These are phyloP conservation scores for Penicillium silybi DNA, from an alignment of 495 filamentous ascomycete genomes.

Conservation along the genomic window DNA sequence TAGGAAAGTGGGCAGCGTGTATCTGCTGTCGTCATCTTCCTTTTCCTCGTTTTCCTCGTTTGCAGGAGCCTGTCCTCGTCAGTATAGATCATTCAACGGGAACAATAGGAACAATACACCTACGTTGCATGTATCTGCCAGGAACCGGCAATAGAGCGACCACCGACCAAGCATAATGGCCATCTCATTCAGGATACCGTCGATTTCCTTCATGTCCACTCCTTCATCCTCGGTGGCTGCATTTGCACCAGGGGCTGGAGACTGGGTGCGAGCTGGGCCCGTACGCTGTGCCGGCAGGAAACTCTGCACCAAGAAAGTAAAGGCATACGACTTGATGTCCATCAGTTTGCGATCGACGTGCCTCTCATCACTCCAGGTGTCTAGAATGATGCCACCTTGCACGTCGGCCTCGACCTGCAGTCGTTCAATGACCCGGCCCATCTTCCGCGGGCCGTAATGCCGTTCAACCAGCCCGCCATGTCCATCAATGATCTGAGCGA, in stretches of 20 bases:
- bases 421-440: constrained; percentile 93
- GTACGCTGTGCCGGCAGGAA: constrained; percentile 70
- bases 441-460: constrained; percentile 87
- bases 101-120: constrained; percentile 23
- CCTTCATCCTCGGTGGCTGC: constrained; percentile 73
- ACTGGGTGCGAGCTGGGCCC: constrained; percentile 52
- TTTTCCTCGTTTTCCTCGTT: constrained; percentile 19
- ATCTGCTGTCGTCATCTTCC: constrained; percentile 26
- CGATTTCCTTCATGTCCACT: constrained; percentile 92
- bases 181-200: constrained; percentile 79
- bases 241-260: constrained; percentile 59
- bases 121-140: constrained; percentile 79
- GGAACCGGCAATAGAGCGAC: constrained; percentile 87
- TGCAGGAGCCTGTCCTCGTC: constrained; percentile 16
- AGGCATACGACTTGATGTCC: constrained; percentile 94
- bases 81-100: constrained; percentile 17
- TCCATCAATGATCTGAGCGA: constrained; percentile 90
- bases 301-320: constrained; percentile 92
- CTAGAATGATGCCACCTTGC: constrained; percentile 93
- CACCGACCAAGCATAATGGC: constrained; percentile 88
- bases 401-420: constrained; percentile 92
- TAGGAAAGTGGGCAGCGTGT: constrained; percentile 62
- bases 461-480: constrained; percentile 86
- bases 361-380: constrained; percentile 91
- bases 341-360: constrained; percentile 79